These are phyloP conservation scores for Pisolithus orientalis DNA, from an alignment of 768 basidiomycete species.

Conservation along the genomic window DNA sequence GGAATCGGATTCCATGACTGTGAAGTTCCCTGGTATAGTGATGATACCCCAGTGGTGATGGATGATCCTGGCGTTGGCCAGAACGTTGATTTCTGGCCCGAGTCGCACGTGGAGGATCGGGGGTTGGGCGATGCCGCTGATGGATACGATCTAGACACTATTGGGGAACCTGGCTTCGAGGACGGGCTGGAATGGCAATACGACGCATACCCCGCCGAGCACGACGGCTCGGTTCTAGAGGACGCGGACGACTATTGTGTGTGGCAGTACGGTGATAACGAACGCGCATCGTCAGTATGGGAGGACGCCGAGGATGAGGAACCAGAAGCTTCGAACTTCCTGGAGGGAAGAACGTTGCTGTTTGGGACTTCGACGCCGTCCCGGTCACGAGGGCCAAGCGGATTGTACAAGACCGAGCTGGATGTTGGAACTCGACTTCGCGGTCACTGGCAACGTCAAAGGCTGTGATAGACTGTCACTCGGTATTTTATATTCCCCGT, in stretches of 20 bases:
- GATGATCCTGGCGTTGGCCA: neutral
- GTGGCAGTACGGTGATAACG: neutral
- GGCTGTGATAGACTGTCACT: conserved; percentile 17
- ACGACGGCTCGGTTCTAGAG: too few species aligned
- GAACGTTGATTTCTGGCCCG: neutral
- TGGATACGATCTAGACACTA: neutral
- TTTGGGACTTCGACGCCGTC: conserved; percentile 27
- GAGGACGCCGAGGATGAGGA: conserved; percentile 1
- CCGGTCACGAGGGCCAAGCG: conserved; percentile 12
- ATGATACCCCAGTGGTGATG: neutral
- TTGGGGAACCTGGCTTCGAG: neutral
- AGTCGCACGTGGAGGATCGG: too few species aligned
- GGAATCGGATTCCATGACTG: neutral
- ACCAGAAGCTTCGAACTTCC: conserved; percentile 25
- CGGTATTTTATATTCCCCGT: too few species aligned
- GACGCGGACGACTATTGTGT: too few species aligned
- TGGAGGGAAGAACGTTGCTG: conserved; percentile 50
- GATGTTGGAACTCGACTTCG: conserved; percentile 54
- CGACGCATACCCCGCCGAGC: neutral
- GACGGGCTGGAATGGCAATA: neutral
- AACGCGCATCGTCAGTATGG: neutral
- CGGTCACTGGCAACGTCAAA: conserved; percentile 64
- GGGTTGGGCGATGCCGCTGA: too few species aligned
- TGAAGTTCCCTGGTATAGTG: neutral
- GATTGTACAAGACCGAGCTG: conserved; percentile 44